These are phyloP conservation scores for Hanseniaspora lachancei DNA, from an alignment of 805 yeast genomes.

Conservation along the genomic window DNA sequence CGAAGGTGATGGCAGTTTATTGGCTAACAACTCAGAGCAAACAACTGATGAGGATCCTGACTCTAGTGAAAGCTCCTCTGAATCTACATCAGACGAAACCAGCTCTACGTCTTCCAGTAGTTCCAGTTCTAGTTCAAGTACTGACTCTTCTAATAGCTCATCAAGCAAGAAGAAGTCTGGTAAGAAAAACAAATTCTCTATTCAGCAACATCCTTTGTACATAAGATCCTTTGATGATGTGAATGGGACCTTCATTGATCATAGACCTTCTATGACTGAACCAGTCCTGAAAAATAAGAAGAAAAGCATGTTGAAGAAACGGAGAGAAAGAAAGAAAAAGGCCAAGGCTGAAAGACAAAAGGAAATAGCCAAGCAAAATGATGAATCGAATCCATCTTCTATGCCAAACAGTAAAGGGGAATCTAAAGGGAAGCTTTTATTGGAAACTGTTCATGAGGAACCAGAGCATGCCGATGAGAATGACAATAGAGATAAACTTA, in stretches of 20 bases:
- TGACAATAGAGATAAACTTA: conserved; percentile 2
- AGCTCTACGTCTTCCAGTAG: not conserved
- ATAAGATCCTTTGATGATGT: conserved; percentile 13
- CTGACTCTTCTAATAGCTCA: not conserved
- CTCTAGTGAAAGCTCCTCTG: not conserved
- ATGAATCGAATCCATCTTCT: not conserved
- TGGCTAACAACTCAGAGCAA: not conserved
- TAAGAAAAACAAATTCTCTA: not conserved
- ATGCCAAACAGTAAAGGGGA: not conserved
- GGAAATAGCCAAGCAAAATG: conserved; percentile 22
- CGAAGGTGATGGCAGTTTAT: not conserved
- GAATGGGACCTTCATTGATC: conserved; percentile 13
- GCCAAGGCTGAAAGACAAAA: conserved; percentile 12
- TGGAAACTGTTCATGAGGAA: conserved; percentile 12
- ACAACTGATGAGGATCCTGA: not conserved
- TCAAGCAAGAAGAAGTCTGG: conserved; percentile 4
- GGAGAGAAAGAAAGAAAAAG: conserved; percentile 14
- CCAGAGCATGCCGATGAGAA: not conserved
- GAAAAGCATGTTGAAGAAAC: conserved; percentile 14
- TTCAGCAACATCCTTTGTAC: conserved; percentile 11
- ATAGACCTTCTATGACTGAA: conserved; percentile 14
- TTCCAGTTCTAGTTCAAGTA: not conserved
- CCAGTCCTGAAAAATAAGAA: conserved; percentile 12
- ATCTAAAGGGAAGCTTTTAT: not conserved
- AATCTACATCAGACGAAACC: not conserved